These are phyloP conservation scores for Graphilbum fragrans DNA, from an alignment of 2,329 filamentous ascomycete species.

Conservation along the genomic window DNA sequence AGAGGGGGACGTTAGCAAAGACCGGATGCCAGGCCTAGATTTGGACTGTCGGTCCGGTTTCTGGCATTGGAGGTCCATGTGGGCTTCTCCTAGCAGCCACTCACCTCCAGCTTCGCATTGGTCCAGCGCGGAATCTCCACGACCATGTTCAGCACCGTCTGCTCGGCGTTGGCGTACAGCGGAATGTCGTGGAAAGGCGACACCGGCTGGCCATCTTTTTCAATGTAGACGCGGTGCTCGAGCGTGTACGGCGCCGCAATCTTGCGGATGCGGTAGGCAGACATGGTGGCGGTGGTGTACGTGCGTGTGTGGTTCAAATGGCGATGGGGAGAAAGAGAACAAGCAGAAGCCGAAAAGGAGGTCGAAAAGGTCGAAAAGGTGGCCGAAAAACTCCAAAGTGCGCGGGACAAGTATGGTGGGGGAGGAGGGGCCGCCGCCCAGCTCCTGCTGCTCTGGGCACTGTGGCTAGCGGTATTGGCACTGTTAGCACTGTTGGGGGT, in stretches of 20 bases:
- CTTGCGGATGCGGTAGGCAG: conserved; percentile 75
- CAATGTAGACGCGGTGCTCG: conserved; percentile 94
- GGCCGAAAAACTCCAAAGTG: background rate
- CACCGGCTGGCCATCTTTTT: conserved; percentile 89
- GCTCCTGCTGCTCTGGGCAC: too few species aligned
- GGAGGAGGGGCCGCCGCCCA: background rate
- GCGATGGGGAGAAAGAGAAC: conserved; percentile 6
- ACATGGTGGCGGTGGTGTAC: conserved; percentile 25
- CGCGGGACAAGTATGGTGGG: conserved; percentile 6
- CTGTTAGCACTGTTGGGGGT: too few species aligned
- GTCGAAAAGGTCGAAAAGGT: background rate
- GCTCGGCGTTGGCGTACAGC: conserved; percentile 90
- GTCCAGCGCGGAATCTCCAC: conserved; percentile 99
- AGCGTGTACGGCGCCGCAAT: conserved; percentile 82
- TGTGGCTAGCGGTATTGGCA: too few species aligned
- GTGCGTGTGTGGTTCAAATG: conserved; percentile 11
- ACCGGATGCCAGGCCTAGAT: background rate
- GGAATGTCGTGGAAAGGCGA: conserved; percentile 98
- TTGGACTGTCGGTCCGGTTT: too few species aligned
- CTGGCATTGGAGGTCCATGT: too few species aligned
- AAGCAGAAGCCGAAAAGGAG: background rate
- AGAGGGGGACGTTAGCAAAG: background rate
- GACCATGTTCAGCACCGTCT: conserved; percentile 97
- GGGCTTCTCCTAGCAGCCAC: too few species aligned
- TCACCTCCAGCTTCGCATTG: conserved; percentile 97